Percentiles rank a stretch among this genome's conserved stretches.
These are phyloP conservation scores for Alnus rubra DNA, from an alignment of 306 rosid genomes.

Conservation along the genomic window DNA sequence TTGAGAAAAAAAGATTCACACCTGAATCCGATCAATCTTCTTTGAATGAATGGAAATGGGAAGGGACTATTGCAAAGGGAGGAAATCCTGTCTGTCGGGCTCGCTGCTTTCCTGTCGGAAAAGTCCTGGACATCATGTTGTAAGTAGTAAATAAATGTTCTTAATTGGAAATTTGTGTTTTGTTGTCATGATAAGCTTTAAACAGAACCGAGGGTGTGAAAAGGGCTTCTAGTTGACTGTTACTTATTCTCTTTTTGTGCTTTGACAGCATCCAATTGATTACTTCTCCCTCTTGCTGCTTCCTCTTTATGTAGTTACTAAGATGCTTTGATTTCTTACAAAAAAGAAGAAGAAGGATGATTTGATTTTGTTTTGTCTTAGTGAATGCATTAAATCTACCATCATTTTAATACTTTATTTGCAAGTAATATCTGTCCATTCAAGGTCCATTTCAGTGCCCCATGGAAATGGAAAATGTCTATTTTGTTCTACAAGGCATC, in stretches of 20 bases:
- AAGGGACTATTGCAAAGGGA: slow-evolving; percentile 97
- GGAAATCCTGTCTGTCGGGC: slow-evolving; percentile 97
- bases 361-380: not conserved
- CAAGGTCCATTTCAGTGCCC: not conserved
- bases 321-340: not conserved
- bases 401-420: not conserved
- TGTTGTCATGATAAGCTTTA: not conserved
- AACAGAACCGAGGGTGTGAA: not conserved
- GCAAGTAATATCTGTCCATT: not conserved
- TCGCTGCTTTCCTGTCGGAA: slow-evolving; percentile 97
- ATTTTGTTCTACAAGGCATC: not conserved
- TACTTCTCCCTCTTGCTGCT: slow-evolving; percentile 2
- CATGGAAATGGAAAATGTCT: slow-evolving; percentile 4
- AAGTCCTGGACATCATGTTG: slow-evolving; percentile 73
- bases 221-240: not conserved
- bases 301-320: not conserved
- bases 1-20: slow-evolving; percentile 58
- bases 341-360: not conserved
- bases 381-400: slow-evolving; percentile 1
- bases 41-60: slow-evolving; percentile 91
- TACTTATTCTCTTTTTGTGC: not conserved
- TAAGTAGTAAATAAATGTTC: slow-evolving; percentile 48
- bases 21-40: slow-evolving; percentile 70
- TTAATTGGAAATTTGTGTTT: not conserved
- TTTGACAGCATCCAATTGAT: slow-evolving; percentile 3